Base-by-base conservation (phyloP, 192 early-diverging fungal species). In the Mortierella hygrophila region DNA sequence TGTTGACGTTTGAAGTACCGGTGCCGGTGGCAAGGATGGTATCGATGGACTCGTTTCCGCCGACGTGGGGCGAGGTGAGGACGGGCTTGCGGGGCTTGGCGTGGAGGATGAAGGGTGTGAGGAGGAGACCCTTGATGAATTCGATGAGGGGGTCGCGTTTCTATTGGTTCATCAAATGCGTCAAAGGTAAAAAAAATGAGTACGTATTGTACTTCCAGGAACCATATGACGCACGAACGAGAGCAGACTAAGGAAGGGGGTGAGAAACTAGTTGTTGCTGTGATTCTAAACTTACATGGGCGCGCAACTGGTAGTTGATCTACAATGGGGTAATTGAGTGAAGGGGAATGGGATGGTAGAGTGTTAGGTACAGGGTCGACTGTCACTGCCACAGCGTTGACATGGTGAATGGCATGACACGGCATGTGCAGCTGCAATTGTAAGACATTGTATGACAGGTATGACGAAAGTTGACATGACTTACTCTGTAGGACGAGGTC, bases 101-200 rank as follows among this genome's bases (percentile, higher is more conserved):
- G 86, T 97, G 94, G 37, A 98, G 92, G 69, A 97, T 94, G 78
- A 98, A 98, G 9, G 97, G 95, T 11, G 96, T 96, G 55, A 96
- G 91, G 15, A 97, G 91, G 78, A 96, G 92, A 47, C 93, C 92
- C 85, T 98, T 98, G 88, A 98, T 96, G 87, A 97, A 98, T 90
- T 96, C 95, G 82, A 97, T 97, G 76, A 97, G 94, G 68, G 91
- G 90, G 89, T 98, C 97, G 72, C 96, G 94, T 92, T 98, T 98
- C 91, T 97, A 95, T n/a, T 92, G 90, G 46, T 93, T 74, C 47
- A 92, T 90, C 86, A 90, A 93, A 87, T 89, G 92, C 41, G 89
- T 85, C 32, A 88, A 40, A 78, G 89, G 90, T 35, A 35, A 46
- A 18, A 15, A 20, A 32, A 11, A 29, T 29, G 60, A 65, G 29